A percentile compares a stretch with the other conserved stretches of the same genome.
phyloP scores from a whole-genome alignment of 208 protist species.

The Acanthamoeba sp. region DNA sequence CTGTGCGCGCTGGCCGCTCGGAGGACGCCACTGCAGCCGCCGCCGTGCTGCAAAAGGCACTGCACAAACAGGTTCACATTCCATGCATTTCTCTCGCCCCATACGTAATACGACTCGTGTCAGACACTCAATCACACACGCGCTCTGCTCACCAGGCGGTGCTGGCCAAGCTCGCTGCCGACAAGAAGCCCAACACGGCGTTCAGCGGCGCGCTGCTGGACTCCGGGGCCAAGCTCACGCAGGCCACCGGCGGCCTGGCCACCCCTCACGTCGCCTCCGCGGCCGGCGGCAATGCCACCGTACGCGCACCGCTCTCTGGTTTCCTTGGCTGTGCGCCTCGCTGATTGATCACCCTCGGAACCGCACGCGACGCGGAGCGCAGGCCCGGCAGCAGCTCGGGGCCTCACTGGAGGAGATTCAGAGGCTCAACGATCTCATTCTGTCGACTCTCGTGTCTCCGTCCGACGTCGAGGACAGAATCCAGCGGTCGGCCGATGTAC shows the following conservation, averaged over 20 bases:
- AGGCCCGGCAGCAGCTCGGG: background rate
- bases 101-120: too few relatives aligned
- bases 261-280: background rate
- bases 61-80: slow-evolving; percentile 30
- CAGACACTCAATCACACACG: background rate
- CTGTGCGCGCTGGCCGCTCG: background rate
- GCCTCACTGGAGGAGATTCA: background rate
- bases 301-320: background rate
- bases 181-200: background rate
- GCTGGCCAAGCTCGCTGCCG: slow-evolving; percentile 40
- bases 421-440: slow-evolving; percentile 43
- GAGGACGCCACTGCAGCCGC: slow-evolving; percentile 50
- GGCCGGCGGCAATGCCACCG: background rate
- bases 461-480: slow-evolving; percentile 2
- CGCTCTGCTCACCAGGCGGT: background rate
- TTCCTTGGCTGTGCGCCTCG: too few relatives aligned
- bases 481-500: slow-evolving; percentile 20
- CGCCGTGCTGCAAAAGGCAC: background rate
- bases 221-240: background rate
- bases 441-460: background rate
- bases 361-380: background rate
- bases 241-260: background rate
- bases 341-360: too few relatives aligned
- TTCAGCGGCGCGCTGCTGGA: background rate
- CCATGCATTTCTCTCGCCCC: background rate